These are phyloP conservation scores for Xylaria sp. DNA, from an alignment of 2,329 filamentous ascomycete species.

Conservation along the genomic window DNA sequence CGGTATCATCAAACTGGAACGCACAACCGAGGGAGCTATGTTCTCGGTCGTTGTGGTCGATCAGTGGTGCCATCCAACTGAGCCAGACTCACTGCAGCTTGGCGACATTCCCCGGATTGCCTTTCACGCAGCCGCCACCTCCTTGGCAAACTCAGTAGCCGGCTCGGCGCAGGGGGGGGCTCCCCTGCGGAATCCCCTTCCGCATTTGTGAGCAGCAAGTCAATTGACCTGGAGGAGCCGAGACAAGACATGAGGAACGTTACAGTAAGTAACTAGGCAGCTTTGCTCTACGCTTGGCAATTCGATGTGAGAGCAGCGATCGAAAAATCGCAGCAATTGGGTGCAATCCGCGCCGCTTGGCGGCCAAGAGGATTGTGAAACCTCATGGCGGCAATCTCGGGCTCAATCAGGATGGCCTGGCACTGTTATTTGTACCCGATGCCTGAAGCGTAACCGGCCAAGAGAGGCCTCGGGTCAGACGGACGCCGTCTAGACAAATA, in stretches of 20 bases:
- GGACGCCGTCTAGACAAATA: conserved; percentile 26
- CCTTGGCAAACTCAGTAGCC: conserved; percentile 36
- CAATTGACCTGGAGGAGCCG: conserved; percentile 22
- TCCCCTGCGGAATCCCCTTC: conserved; percentile 19
- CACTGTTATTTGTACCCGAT: conserved; percentile 27
- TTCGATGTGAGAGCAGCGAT: conserved; percentile 4
- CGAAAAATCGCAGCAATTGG: conserved; percentile 12
- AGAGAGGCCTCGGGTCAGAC: conserved; percentile 34
- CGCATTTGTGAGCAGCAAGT: conserved; percentile 15
- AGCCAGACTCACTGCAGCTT: conserved; percentile 33
- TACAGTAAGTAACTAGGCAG: conserved; percentile 22
- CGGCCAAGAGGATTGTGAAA: conserved; percentile 26
- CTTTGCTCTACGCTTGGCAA: conserved; percentile 14
- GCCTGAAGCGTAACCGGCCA: conserved; percentile 26
- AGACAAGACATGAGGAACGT: conserved; percentile 35
- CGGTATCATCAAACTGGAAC: conserved; percentile 22
- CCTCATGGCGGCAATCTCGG: conserved; percentile 20
- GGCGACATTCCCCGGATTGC: conserved; percentile 35
- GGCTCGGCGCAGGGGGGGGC: conserved; percentile 28
- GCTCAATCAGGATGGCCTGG: conserved; percentile 20
- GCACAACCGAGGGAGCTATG: conserved; percentile 11
- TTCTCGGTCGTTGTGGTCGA: conserved; percentile 23
- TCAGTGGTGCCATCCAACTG: conserved; percentile 32
- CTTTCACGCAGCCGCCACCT: conserved; percentile 32
- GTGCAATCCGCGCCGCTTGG: conserved; percentile 1